phyloP scores from a whole-genome alignment of 2,329 filamentous ascomycete species.

The Nemania bipapillata region DNA sequence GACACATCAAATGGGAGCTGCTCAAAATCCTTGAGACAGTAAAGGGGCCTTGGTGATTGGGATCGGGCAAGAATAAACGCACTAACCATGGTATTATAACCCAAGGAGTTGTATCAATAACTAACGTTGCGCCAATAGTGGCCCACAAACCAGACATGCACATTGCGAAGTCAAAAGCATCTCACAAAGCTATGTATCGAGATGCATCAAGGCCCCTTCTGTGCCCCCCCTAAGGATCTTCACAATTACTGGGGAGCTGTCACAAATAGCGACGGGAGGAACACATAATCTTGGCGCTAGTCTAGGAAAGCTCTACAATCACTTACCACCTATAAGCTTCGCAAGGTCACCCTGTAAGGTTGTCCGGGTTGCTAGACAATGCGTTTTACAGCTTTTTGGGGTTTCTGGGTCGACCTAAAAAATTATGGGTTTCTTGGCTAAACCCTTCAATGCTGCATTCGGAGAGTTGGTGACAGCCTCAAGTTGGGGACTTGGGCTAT shows the following conservation, averaged over 20 bases:
- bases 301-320: not conserved
- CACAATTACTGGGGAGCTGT: slow-evolving; percentile 12
- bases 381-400: slow-evolving; percentile 1
- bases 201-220: slow-evolving; percentile 6
- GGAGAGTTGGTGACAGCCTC: slow-evolving; percentile 34
- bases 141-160: slow-evolving; percentile 17
- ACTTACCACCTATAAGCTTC: not conserved
- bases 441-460: slow-evolving; percentile 11
- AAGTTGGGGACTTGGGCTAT: slow-evolving; percentile 31
- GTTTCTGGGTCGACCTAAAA: slow-evolving; percentile 2
- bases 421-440: slow-evolving; percentile 13
- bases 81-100: slow-evolving; percentile 1
- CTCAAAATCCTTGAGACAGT: not conserved
- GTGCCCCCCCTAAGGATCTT: not conserved
- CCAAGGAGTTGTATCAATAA: slow-evolving; percentile 16
- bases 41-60: not conserved
- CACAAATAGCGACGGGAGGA: not conserved
- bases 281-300: not conserved
- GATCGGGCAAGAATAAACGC: not conserved
- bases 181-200: not conserved
- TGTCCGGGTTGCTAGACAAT: slow-evolving; percentile 1
- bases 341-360: not conserved
- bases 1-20: not conserved
- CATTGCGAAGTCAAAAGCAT: slow-evolving; percentile 1
- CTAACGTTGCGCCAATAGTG: slow-evolving; percentile 25